Evolutionary conservation across 2,329 filamentous ascomycete species (phyloP).

Genomic region (Scedosporium aurantiacum): DNA sequence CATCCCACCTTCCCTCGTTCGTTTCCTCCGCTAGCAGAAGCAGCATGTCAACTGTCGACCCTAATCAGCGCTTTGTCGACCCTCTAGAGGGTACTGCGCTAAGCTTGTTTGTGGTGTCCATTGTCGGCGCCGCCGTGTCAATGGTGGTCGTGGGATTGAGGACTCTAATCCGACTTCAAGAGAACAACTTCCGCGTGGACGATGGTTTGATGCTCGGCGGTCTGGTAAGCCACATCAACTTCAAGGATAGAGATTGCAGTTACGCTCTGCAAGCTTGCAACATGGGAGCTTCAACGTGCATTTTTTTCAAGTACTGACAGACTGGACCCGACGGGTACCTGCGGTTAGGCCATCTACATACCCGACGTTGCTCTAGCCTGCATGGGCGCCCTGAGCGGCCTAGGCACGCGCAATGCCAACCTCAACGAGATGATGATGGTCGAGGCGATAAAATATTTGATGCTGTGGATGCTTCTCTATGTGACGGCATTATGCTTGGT

Average conservation of each 20-base stretch:
- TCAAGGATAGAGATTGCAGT: background rate
- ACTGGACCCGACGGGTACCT: background rate
- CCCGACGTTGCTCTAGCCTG: constrained; percentile 11
- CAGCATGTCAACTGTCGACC: constrained; percentile 10
- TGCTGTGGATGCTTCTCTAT: constrained; percentile 18
- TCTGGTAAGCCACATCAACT: constrained; percentile 10
- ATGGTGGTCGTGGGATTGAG: constrained; percentile 11
- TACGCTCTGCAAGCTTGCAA: background rate
- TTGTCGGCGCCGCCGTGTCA: constrained; percentile 11
- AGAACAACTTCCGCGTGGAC: constrained; percentile 9
- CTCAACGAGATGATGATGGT: constrained; percentile 14
- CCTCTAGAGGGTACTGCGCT: constrained; percentile 9
- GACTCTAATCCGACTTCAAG: constrained; percentile 9
- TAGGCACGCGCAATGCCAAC: constrained; percentile 14
- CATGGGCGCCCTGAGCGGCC: constrained; percentile 11
- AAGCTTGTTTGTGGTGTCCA: constrained; percentile 12
- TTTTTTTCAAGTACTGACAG: background rate
- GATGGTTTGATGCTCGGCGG: constrained; percentile 12
- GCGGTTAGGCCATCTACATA: constrained; percentile 10
- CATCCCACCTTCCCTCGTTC: background rate
- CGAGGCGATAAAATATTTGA: constrained; percentile 12
- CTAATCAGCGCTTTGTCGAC: constrained; percentile 8
- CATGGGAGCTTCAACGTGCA: background rate
- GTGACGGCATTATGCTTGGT: constrained; percentile 14
- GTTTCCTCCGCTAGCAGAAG: background rate